A percentile compares a stretch with the other conserved stretches of the same genome.
Conservation (phyloP, 2,329 filamentous ascomycete species). For the Pseudogymnoascus sp. region DNA sequence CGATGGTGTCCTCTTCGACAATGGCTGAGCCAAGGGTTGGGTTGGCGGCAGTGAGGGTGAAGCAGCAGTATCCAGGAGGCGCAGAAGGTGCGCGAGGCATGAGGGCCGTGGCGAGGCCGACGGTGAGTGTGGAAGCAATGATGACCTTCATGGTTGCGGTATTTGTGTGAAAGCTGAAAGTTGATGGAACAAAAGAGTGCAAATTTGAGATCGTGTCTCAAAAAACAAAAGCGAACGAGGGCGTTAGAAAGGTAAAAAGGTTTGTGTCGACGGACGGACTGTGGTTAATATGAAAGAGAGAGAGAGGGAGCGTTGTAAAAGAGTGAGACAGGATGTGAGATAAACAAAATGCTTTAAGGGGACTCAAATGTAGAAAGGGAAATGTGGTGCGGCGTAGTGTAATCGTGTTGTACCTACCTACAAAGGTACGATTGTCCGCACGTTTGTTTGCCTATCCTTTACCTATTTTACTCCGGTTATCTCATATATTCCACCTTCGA, state of each 20-base stretch:
- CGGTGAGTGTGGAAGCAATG: conserved; percentile 10
- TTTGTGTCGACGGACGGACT: conserved; percentile 1
- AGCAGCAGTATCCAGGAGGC: conserved; percentile 20
- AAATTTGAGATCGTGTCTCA: background rate
- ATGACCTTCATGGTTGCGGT: conserved; percentile 6
- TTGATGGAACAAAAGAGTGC: background rate
- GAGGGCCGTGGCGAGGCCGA: conserved; percentile 16
- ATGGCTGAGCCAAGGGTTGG: conserved; percentile 14
- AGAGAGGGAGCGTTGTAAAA: background rate
- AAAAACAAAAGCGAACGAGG: background rate
- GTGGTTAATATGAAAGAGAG: background rate
- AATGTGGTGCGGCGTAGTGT: background rate
- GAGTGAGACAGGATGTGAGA: background rate
- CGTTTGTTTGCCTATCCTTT: background rate
- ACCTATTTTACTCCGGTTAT: background rate
- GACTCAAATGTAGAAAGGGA: background rate
- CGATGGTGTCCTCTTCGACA: conserved; percentile 18
- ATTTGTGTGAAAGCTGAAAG: background rate
- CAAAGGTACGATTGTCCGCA: conserved; percentile 1
- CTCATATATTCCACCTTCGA: background rate
- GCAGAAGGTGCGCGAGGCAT: conserved; percentile 13
- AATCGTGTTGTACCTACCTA: background rate
- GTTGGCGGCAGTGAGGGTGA: conserved; percentile 21
- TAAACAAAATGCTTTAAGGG: conserved; percentile 7
- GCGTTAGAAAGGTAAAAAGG: background rate